Conservation (phyloP, 1,284 basidiomycete genomes). For the Melampsora abietis-canadensis region DNA sequence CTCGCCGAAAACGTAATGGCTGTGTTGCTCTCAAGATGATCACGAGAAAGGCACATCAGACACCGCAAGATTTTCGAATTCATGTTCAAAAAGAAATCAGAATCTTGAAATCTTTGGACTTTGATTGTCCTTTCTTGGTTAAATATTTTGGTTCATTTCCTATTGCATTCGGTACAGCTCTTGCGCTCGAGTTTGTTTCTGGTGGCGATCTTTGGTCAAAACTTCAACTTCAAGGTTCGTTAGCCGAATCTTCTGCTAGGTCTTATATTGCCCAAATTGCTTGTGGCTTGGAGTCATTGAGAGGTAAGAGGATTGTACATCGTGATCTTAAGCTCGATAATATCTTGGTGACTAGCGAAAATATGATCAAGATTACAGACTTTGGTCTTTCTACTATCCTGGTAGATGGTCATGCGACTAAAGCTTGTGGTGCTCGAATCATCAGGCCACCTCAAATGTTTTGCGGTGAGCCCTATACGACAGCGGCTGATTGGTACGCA, state of each 20-base stretch:
- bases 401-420: background rate
- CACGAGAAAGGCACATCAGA: background rate
- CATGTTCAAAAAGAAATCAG: background rate
- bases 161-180: background rate
- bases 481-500: constrained; percentile 1
- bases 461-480: background rate
- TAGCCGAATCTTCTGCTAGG: background rate
- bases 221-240: background rate
- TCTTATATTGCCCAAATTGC: background rate
- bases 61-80: background rate
- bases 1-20: background rate
- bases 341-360: background rate
- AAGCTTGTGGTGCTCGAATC: constrained; percentile 2
- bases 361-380: background rate
- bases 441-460: constrained; percentile 1
- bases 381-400: constrained; percentile 2
- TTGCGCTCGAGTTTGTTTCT: background rate
- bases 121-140: background rate
- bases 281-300: background rate
- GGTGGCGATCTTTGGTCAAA: constrained; percentile 1
- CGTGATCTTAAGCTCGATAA: constrained; percentile 1
- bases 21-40: background rate
- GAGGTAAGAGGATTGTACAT: constrained; percentile 1
- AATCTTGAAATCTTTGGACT: background rate
- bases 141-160: constrained; percentile 1